A percentile compares a stretch with the other conserved stretches of the same genome.
These are phyloP conservation scores for Dothistroma pini DNA, from an alignment of 2,329 filamentous ascomycete genomes.

Conservation along the genomic window DNA sequence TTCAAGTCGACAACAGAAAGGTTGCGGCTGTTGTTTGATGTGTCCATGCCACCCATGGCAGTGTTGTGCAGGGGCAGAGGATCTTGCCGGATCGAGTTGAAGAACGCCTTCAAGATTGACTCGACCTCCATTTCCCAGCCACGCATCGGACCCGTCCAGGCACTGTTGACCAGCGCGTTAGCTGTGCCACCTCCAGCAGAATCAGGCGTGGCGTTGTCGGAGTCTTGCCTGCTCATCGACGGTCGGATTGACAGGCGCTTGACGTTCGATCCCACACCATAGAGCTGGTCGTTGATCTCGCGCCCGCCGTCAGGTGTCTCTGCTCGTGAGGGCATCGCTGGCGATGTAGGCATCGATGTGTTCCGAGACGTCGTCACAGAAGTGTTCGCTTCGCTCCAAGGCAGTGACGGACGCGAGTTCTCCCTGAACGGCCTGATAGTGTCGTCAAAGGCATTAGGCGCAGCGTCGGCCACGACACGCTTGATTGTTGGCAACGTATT, in stretches of 20 bases:
- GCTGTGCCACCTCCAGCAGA: slow-evolving; percentile 51
- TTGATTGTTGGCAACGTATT: slow-evolving; percentile 91
- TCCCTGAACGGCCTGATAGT: slow-evolving; percentile 25
- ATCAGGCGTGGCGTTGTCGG: slow-evolving; percentile 35
- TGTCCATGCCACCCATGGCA: slow-evolving; percentile 39
- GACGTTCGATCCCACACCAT: slow-evolving; percentile 5
- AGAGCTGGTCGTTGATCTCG: background rate
- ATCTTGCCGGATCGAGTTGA: slow-evolving; percentile 81
- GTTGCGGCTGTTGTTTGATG: slow-evolving; percentile 24
- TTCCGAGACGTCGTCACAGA: slow-evolving; percentile 11
- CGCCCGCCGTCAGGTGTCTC: background rate
- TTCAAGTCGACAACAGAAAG: slow-evolving; percentile 61
- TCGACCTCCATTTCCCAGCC: slow-evolving; percentile 90
- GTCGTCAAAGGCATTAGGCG: slow-evolving; percentile 60
- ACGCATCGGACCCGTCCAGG: slow-evolving; percentile 69
- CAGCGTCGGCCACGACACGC: slow-evolving; percentile 70
- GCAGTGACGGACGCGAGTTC: slow-evolving; percentile 26
- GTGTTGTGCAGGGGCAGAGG: slow-evolving; percentile 82
- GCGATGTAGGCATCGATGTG: background rate
- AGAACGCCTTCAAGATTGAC: slow-evolving; percentile 86
- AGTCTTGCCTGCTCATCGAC: slow-evolving; percentile 33
- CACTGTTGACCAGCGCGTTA: slow-evolving; percentile 72
- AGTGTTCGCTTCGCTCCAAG: slow-evolving; percentile 31
- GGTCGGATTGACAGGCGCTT: slow-evolving; percentile 45
- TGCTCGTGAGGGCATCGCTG: slow-evolving; percentile 2